Evolutionary conservation across 768 basidiomycete species (phyloP), one percentile per base, ranked within the genome.

Genomic region (Leccinum pellstonianum): DNA sequence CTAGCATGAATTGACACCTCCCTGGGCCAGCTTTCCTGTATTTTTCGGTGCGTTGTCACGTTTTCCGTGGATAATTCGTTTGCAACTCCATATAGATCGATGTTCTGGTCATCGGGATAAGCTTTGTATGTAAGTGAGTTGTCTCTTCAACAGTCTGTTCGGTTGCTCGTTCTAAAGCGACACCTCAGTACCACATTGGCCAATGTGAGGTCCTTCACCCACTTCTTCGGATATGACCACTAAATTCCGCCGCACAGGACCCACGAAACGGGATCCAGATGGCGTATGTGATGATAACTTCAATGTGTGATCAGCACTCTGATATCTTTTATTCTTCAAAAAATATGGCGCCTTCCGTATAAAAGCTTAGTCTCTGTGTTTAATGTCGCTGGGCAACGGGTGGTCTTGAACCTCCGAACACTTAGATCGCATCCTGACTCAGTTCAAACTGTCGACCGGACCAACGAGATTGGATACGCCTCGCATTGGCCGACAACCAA

Each of bases 361-460:
- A 29, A 29, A 29, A 29, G 29, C 29, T 29, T 29, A 29, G 29
- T 10, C 29, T 29, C 29, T 29, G 29, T 29, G 9, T 29, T 29
- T 0, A 29, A 43, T 15, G 27, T 68, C 12, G 25, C 35, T 4
- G 67, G 67, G 17, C 67, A 68, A 43, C 62, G 67, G 5, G 52
- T 56, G 5, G 60, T 67, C 23, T 56, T 67, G n/a, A 67, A 67
- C 47, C 59, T 66, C 19, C 56, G 61, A 19, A 29, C 4, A 27
- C 49, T 50, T 29, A 29, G 17, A 23, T 29, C 49, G 15, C 25
- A 50, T 17, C 25, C 21, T 27, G 15, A 17, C 17, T 5, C 47
- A 25, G 14, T 15, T 23, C 48, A 27, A 19, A n/a, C 31, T 33
- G 5, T 3, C 5, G 11, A 33, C n/a, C n/a, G 15, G 17, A 33